Conservation (phyloP, 2,329 filamentous ascomycete genomes). For the Diaporthe capsici region DNA sequence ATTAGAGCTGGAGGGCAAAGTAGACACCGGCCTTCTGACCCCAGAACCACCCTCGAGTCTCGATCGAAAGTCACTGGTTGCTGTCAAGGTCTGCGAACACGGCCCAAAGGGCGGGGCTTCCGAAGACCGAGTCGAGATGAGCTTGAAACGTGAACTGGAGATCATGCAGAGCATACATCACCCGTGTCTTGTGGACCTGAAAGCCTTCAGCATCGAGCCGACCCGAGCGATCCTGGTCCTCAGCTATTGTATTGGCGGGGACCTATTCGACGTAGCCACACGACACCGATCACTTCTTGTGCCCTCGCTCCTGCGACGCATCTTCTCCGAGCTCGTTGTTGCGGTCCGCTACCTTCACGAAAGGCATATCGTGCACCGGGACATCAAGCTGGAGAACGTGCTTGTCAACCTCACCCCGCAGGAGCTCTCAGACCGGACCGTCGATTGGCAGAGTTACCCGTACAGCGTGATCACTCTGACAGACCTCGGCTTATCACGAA, state of each 20-base stretch:
- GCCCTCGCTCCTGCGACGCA: conserved; percentile 80
- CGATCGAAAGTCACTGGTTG: conserved; percentile 86
- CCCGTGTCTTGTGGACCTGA: conserved; percentile 90
- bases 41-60: conserved; percentile 55
- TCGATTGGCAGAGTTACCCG: conserved; percentile 82
- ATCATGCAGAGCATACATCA: conserved; percentile 91
- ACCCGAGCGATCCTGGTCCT: conserved; percentile 87
- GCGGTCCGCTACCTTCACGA: conserved; percentile 90
- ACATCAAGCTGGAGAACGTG: conserved; percentile 95
- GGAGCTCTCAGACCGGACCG: conserved; percentile 73
- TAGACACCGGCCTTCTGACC: conserved; percentile 49
- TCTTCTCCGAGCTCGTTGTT: conserved; percentile 90
- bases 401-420: conserved; percentile 85
- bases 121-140: conserved; percentile 93
- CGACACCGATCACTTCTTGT: conserved; percentile 77
- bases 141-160: conserved; percentile 93
- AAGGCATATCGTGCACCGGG: conserved; percentile 90
- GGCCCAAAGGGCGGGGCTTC: conserved; percentile 94
- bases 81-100: conserved; percentile 95
- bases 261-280: conserved; percentile 93
- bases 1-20: conserved; percentile 47
- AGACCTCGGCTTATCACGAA: conserved; percentile 90
- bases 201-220: conserved; percentile 90
- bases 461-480: conserved; percentile 90
- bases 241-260: conserved; percentile 93